Evolutionary conservation across 2,329 filamentous ascomycete genomes (phyloP), one percentile per base, ranked within the genome.

Genomic region (Rutstroemia sp.): DNA sequence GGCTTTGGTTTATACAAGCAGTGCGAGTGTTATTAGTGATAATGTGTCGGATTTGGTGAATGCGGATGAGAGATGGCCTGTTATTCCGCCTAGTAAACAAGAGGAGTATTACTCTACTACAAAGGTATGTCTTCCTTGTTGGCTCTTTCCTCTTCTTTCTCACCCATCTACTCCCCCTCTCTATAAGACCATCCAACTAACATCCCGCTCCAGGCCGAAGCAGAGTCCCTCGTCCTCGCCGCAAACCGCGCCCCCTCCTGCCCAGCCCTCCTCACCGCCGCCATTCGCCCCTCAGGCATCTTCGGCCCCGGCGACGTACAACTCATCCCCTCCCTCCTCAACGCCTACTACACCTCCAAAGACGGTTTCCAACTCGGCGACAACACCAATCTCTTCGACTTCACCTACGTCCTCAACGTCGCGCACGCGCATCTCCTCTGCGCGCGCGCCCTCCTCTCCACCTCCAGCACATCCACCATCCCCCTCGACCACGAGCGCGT

Each of bases 1-100:
- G 73, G 88, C 82, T 0, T 83, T 97, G 61, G 89, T 97, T 48
- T 96, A 92, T 73, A 97, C 92, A 17, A 94, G 88, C 71, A 94
- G 88, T 54, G 88, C 89, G 53, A 95, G 90, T 59, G 87, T 96
- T 60, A 78, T 96, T 61, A 87, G 88, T 68, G 91, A 97, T 73
- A 92, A 92, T 64, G 76, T 79, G 59, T 81, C 75, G 59, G 88
- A 96, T 70, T 80, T 95, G 69, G 80, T 84, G 70, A 92, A 96
- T 70, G 90, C 89, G 62, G 87, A 92, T 71, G 92, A 97, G 77
- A 76, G 80, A 48, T 90, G 87, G 79, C 89, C 89, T 27, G 79
- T 87, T 50, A 84, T 94, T 52, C 78, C 83, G 48, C 88, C 88
- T 34, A 79, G 80, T 58, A 73, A 83, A 63, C 86, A 92, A 72